Evolutionary conservation across 768 basidiomycete genomes (phyloP), one percentile per base, ranked within the genome.

Genomic region (Suillus americanus): DNA sequence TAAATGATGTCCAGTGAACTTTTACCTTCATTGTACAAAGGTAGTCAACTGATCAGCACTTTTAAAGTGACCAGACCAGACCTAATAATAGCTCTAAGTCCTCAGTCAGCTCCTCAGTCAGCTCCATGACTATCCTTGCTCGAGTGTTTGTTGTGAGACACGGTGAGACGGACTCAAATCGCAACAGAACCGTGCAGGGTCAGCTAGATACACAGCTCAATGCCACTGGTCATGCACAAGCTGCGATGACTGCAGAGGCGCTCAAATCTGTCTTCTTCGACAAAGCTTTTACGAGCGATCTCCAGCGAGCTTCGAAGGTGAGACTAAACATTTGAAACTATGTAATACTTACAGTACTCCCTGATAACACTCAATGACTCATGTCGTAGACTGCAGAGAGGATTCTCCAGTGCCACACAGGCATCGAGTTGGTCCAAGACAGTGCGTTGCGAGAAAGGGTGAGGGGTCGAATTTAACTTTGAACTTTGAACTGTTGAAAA

Each of bases 81-180:
- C 35, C 16, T 30, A 10, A 10, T 54, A 33, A 54, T 54, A 54
- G 53, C 18, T 48, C 51, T 20, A 20, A 53, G 51, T 53, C 23
- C 16, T 51, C 28, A 28, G 48, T 50, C 23, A 10, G 18, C 20
- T 53, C 51, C 12, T 54, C 53, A 13, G n/a, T n/a, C 1, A n/a
- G 20, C 53, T 33, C 53, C 53, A 59, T 41, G 40, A 28, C 57
- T 72, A 64, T 72, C 62, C 70, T 78, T 33, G 81, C 82, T 30
- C 79, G 80, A 61, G 68, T 92, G 54, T 90, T 88, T 72, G 77
- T 92, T 66, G 82, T 92, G 57, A 86, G 92, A 50, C 92, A 94
- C 68, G 92, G 90, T 23, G 90, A 94, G 79, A 94, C 92, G 30
- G 82, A 86, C 48, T 87, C 83, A 70, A 93, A 93, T 74, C 76